Conservation (phyloP, 2,329 filamentous ascomycete genomes). For the Zalaria sp. region DNA sequence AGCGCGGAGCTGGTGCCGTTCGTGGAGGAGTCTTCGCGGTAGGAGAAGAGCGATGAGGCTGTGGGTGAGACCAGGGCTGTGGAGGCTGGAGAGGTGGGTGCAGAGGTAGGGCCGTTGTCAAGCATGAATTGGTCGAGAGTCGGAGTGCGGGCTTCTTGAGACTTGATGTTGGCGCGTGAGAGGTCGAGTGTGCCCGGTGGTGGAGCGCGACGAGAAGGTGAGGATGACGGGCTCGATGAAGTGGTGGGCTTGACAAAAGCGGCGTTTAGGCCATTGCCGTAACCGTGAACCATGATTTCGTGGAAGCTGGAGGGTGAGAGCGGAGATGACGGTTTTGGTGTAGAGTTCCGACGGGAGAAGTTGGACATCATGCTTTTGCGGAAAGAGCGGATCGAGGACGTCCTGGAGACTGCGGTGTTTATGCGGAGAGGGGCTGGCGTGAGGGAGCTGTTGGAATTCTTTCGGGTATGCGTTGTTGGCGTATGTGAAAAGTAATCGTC, state of each 20-base stretch:
- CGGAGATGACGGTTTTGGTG: neutral
- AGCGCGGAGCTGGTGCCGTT: neutral
- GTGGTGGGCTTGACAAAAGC: constrained; percentile 1
- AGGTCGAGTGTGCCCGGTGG: neutral
- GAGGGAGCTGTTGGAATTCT: constrained; percentile 2
- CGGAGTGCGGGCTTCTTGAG: constrained; percentile 4
- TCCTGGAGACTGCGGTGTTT: constrained; percentile 4
- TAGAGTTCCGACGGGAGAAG: constrained; percentile 3
- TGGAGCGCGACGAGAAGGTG: constrained; percentile 1
- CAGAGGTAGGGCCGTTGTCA: neutral
- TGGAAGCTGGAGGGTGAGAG: neutral
- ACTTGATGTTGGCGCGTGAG: neutral
- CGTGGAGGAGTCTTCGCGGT: neutral
- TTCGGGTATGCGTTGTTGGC: neutral
- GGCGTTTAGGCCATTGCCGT: neutral
- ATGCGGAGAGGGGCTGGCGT: constrained; percentile 6
- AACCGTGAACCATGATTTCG: neutral
- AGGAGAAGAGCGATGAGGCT: neutral
- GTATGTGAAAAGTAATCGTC: constrained; percentile 19
- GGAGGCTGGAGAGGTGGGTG: neutral
- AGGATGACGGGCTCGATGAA: neutral
- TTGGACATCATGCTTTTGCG: constrained; percentile 2
- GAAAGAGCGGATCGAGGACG: constrained; percentile 2
- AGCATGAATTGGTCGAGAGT: constrained; percentile 5
- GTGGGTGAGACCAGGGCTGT: neutral